Conservation (phyloP, 306 rosid genomes). For the Leucaena leucocephala region DNA sequence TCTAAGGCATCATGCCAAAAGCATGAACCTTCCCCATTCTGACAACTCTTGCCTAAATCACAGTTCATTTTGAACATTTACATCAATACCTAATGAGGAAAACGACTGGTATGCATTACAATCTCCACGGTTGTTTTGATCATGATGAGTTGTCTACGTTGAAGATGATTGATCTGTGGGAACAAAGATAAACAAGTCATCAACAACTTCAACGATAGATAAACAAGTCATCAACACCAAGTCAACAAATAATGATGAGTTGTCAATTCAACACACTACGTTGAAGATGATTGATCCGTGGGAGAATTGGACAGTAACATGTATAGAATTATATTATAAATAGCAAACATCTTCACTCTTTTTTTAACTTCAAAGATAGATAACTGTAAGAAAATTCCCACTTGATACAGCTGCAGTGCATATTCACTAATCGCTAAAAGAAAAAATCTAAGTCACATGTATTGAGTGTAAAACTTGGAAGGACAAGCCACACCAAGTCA, state of each 20-base stretch:
- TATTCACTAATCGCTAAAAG: neutral
- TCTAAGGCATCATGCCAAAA: slow-evolving; percentile 19
- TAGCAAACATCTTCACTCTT: neutral
- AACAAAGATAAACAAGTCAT: neutral
- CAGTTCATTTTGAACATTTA: neutral
- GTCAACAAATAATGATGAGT: too few species aligned
- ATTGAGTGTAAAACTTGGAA: neutral
- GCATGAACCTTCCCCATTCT: slow-evolving; percentile 37
- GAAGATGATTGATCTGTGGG: slow-evolving; percentile 1
- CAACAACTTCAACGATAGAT: too few species aligned
- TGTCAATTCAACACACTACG: neutral
- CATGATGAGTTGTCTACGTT: slow-evolving; percentile 22
- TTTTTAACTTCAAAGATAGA: neutral
- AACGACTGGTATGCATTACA: neutral
- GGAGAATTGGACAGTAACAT: neutral
- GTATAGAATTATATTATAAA: neutral
- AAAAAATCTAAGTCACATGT: neutral
- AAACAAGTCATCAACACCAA: too few species aligned
- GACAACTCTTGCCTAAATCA: slow-evolving; percentile 35
- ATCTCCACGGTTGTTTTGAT: neutral
- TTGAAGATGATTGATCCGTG: neutral
- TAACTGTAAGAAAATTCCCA: neutral
- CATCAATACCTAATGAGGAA: neutral
- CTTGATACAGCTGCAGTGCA: neutral
- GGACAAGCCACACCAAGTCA: neutral